Evolutionary conservation across 495 filamentous ascomycete species (phyloP), one percentile per base, ranked within the genome.

Genomic region (Tuber brumale): DNA sequence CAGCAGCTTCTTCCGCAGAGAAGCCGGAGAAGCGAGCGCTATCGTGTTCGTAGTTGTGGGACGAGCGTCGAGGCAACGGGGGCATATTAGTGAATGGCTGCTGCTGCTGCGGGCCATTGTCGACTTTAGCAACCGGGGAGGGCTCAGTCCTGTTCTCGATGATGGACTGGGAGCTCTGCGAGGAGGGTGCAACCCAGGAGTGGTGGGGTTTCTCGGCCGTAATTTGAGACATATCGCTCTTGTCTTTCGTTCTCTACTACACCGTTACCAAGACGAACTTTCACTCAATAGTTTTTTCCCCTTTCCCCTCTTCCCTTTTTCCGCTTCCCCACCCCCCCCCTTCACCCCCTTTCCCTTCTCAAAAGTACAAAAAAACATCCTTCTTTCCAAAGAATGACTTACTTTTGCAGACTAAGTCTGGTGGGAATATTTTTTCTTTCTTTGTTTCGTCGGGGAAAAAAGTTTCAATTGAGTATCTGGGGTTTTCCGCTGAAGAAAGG

Each of bases 21-120:
- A 73, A 39, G 31, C 45, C 37, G 57, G 77, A 75, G 74, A 76
- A 80, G 5, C 41, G 70, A 42, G 70, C 78, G 71, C 78, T 80
- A 41, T 81, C 79, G 7, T 77, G 74, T 70, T 44, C 79, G 44
- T 81, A 81, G 72, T 81, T 80, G 75, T 81, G 72, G 27, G 79
- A 81, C 39, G 79, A 81, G 61, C 79, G 79, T 31, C 79, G 79
- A n/a, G 70, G 74, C 61, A 77, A 66, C 74, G 69, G 71, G n/a
- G 79, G 71, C 19, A 44, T 69, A 51, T 73, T 31, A 23, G 71
- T 46, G 23, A 74, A 44, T 51, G 71, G 21, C 69, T 76, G 61
- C 35, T 69, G 73, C 66, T 74, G 78, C 37, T 57, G 5, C 21
- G 43, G 35, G 44, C 21, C 41, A 42, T 70, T n/a, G 19, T 57